Conservation (phyloP, 192 early-diverging fungal genomes). For the Backusella australiensis region DNA sequence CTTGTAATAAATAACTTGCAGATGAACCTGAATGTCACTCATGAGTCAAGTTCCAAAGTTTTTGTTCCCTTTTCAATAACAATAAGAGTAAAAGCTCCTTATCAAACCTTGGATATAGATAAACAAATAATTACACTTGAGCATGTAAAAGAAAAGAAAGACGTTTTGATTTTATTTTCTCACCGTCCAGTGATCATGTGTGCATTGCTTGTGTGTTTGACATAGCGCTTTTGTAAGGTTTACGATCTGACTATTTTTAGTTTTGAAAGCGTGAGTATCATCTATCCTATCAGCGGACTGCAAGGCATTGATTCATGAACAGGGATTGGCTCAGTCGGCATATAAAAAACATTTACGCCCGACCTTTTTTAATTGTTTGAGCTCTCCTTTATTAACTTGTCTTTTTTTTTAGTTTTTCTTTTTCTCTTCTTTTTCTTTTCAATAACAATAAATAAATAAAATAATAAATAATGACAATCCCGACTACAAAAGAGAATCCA, state of each 20-base stretch:
- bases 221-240: not conserved
- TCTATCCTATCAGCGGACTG: slow-evolving; percentile 3
- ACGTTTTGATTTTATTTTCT: not conserved
- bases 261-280: slow-evolving; percentile 5
- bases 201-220: not conserved
- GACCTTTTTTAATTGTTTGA: not conserved
- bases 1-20: not conserved
- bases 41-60: not conserved
- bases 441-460: not conserved
- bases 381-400: not conserved
- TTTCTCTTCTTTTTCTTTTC: not conserved
- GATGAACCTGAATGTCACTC: not conserved
- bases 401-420: not conserved
- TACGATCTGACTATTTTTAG: slow-evolving; percentile 6
- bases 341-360: not conserved
- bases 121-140: not conserved
- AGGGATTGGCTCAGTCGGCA: not conserved
- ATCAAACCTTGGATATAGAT: not conserved
- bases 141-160: too few relatives aligned
- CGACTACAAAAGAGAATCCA: not conserved
- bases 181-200: not conserved
- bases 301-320: not conserved
- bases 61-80: not conserved
- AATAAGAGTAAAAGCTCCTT: not conserved
- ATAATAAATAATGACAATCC: not conserved